phyloP scores from a whole-genome alignment of 2,329 filamentous ascomycete species.

The Pseudofabraea citricarpa region DNA sequence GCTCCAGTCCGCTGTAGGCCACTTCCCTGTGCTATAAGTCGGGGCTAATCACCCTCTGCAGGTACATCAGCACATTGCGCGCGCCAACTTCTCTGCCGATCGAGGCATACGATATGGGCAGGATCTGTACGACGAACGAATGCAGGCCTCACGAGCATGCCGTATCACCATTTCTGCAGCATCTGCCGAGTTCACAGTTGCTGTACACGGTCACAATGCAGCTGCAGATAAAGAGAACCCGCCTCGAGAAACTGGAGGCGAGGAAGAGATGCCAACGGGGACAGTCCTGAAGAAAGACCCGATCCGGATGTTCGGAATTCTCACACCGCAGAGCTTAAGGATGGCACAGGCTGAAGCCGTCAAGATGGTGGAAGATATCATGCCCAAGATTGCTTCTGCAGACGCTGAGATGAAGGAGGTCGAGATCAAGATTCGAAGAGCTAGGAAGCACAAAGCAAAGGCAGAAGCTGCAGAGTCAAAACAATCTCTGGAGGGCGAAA shows the following conservation, averaged over 20 bases:
- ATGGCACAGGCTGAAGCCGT: conserved; percentile 56
- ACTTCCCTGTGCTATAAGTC: not conserved
- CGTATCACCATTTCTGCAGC: conserved; percentile 29
- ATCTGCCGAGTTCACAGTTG: conserved; percentile 23
- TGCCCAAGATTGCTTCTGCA: conserved; percentile 54
- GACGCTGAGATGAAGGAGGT: conserved; percentile 56
- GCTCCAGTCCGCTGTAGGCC: conserved; percentile 46
- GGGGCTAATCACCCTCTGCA: conserved; percentile 4
- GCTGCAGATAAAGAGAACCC: conserved; percentile 31
- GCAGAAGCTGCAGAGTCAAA: conserved; percentile 2
- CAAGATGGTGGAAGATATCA: conserved; percentile 47
- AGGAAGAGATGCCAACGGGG: conserved; percentile 1
- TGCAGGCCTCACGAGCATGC: conserved; percentile 52
- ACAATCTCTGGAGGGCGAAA: not conserved
- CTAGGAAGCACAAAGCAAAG: conserved; percentile 33
- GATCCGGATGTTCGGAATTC: conserved; percentile 48
- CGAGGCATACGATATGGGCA: conserved; percentile 60
- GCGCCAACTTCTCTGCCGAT: conserved; percentile 69
- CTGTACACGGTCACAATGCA: conserved; percentile 47
- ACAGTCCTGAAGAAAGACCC: conserved; percentile 48
- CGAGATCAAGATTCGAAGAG: conserved; percentile 63
- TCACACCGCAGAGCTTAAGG: conserved; percentile 42
- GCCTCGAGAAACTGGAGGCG: not conserved
- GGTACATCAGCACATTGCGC: conserved; percentile 44
- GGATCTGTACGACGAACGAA: conserved; percentile 69